A percentile compares a stretch with the other conserved stretches of the same genome.
These are phyloP conservation scores for Conringia planisiliqua DNA, from an alignment of 345 rosid genomes.

Conservation along the genomic window DNA sequence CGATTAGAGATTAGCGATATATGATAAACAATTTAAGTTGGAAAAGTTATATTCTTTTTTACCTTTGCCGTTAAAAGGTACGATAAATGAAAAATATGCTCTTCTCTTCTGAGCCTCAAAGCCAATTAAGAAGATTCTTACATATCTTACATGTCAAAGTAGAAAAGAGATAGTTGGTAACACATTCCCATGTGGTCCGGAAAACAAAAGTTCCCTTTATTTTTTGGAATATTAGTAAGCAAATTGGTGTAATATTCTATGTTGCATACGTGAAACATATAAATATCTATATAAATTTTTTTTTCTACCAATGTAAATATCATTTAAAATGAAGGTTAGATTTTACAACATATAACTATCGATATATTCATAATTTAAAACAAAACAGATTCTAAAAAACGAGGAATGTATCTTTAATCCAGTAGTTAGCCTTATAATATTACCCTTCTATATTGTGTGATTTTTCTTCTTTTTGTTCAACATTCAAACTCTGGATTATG, in stretches of 20 bases:
- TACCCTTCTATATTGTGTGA: background rate
- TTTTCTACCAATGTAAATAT: too few relatives aligned
- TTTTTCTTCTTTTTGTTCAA: background rate
- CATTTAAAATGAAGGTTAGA: too few relatives aligned
- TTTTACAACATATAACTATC: background rate
- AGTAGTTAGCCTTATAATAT: background rate
- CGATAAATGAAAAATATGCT: slow-evolving; percentile 38
- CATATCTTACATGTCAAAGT: slow-evolving; percentile 30
- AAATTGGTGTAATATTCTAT: slow-evolving; percentile 18
- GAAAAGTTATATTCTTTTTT: slow-evolving; percentile 27
- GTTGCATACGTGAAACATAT: slow-evolving; percentile 4
- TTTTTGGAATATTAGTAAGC: slow-evolving; percentile 18
- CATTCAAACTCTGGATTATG: background rate
- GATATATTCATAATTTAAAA: background rate
- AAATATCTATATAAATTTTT: background rate
- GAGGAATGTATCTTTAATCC: background rate
- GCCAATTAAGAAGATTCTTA: slow-evolving; percentile 31
- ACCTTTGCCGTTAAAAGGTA: slow-evolving; percentile 31
- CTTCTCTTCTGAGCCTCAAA: slow-evolving; percentile 33
- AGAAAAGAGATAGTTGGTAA: slow-evolving; percentile 31
- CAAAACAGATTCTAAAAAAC: background rate
- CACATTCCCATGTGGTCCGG: slow-evolving; percentile 41
- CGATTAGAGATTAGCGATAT: background rate
- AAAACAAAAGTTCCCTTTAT: slow-evolving; percentile 28
- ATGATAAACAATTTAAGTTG: slow-evolving; percentile 6